phyloP scores from a whole-genome alignment of 495 filamentous ascomycete species.

The Penicillium paxilli region DNA sequence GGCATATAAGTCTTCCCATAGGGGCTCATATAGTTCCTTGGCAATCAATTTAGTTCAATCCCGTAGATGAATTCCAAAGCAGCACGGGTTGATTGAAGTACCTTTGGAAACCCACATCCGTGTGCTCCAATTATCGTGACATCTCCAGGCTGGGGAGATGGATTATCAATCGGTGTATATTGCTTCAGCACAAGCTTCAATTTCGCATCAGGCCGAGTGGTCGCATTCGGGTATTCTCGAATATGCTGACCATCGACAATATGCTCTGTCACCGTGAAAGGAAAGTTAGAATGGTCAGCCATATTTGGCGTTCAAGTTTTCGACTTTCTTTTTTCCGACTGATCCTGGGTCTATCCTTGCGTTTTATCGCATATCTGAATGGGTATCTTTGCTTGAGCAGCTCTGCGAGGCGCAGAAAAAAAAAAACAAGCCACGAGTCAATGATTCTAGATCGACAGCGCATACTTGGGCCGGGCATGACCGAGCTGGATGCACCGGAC shows the following conservation, averaged over 20 bases:
- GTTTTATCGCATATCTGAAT: not conserved
- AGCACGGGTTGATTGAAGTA: not conserved
- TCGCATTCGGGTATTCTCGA: constrained; percentile 59
- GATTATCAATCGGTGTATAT: constrained; percentile 61
- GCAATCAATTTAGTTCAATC: not conserved
- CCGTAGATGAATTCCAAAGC: not conserved
- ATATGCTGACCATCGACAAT: constrained; percentile 56
- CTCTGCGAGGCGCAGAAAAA: not conserved
- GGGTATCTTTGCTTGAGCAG: too few species aligned
- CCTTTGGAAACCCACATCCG: constrained; percentile 53
- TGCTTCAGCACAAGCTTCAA: constrained; percentile 66
- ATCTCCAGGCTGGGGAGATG: constrained; percentile 54
- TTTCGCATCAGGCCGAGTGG: constrained; percentile 37
- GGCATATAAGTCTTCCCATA: constrained; percentile 66
- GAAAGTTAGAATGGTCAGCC: not conserved
- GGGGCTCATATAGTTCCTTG: constrained; percentile 72
- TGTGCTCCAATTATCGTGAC: constrained; percentile 68
- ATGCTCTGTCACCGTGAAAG: constrained; percentile 44
- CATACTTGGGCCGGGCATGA: not conserved
- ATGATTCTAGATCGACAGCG: not conserved
- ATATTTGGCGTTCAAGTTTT: not conserved
- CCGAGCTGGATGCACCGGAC: not conserved
- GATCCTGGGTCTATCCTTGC: not conserved
- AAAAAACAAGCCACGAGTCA: not conserved
- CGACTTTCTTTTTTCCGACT: not conserved